Evolutionary conservation across 179 eudicot species (phyloP).

Genomic region (Silene noctiflora): DNA sequence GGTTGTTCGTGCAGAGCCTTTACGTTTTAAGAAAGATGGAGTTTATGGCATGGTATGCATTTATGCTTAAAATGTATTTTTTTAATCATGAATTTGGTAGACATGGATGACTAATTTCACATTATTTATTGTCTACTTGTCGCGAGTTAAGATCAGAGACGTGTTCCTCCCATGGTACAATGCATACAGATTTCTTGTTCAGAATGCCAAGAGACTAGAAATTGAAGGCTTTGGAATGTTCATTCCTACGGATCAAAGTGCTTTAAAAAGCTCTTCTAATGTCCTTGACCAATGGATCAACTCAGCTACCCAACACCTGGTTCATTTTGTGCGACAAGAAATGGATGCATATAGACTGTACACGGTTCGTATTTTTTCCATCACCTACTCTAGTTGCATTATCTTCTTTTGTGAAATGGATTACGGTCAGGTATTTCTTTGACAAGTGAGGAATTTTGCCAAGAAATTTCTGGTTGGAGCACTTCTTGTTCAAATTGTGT

Average conservation of each 20-base stretch:
- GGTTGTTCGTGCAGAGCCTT: constrained; percentile 96
- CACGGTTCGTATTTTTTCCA: constrained; percentile 47
- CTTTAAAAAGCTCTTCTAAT: constrained; percentile 73
- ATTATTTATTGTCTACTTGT: constrained; percentile 4
- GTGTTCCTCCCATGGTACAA: constrained; percentile 98
- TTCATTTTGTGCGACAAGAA: constrained; percentile 88
- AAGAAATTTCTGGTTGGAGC: not conserved
- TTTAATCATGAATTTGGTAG: constrained; percentile 5
- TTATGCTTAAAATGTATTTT: constrained; percentile 6
- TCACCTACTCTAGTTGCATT: not conserved
- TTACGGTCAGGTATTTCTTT: not conserved
- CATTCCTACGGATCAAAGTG: constrained; percentile 52
- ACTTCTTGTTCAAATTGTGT: not conserved
- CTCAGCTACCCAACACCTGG: constrained; percentile 89
- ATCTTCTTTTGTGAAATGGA: not conserved
- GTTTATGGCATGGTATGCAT: constrained; percentile 70
- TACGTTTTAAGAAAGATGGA: constrained; percentile 92
- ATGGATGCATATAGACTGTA: constrained; percentile 94
- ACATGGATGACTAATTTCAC: not conserved
- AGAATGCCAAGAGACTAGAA: constrained; percentile 93
- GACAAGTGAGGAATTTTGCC: not conserved
- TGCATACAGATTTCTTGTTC: constrained; percentile 95
- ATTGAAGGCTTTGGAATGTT: constrained; percentile 75
- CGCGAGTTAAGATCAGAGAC: constrained; percentile 69
- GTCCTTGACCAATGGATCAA: constrained; percentile 99